Evolutionary conservation across 208 protist genomes (phyloP).

Genomic region (Vickermania spadyakhi): DNA sequence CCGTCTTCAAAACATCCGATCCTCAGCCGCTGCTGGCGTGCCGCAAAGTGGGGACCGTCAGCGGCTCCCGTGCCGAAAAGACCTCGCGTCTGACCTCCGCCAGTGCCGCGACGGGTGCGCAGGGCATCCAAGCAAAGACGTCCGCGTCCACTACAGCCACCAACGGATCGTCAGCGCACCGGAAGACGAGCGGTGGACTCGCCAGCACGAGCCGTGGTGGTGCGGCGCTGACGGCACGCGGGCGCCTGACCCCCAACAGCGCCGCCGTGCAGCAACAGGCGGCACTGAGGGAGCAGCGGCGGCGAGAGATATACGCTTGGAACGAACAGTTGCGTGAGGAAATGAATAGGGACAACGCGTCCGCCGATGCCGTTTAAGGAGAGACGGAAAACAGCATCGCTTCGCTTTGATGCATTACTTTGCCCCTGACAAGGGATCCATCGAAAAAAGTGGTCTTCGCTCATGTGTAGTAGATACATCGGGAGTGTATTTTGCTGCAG

Average conservation of each 20-base stretch:
- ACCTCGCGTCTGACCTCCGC: too few relatives aligned
- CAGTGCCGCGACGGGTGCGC: background rate
- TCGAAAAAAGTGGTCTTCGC: too few relatives aligned
- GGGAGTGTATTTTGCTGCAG: too few relatives aligned
- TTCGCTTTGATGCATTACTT: background rate
- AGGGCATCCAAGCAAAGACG: background rate
- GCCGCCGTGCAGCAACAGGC: conserved; percentile 1
- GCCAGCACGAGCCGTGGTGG: background rate
- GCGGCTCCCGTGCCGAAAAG: too few relatives aligned
- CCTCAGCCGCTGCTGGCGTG: background rate
- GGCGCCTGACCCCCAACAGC: background rate
- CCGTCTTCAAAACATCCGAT: background rate
- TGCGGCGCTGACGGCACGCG: background rate
- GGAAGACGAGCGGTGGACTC: background rate
- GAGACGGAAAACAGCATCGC: background rate
- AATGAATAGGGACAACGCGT: conserved; percentile 13
- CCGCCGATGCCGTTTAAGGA: conserved; percentile 31
- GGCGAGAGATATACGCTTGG: conserved; percentile 77
- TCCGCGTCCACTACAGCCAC: background rate
- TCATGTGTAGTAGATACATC: too few relatives aligned
- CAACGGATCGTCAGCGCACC: background rate
- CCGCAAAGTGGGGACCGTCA: too few relatives aligned
- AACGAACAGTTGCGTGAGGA: conserved; percentile 37
- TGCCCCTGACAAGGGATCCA: background rate
- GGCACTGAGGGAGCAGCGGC: conserved; percentile 32